Percentiles rank a stretch among this genome's conserved stretches.
These are phyloP conservation scores for Solanum piurae DNA, from an alignment of 257 asterid species.

Conservation along the genomic window DNA sequence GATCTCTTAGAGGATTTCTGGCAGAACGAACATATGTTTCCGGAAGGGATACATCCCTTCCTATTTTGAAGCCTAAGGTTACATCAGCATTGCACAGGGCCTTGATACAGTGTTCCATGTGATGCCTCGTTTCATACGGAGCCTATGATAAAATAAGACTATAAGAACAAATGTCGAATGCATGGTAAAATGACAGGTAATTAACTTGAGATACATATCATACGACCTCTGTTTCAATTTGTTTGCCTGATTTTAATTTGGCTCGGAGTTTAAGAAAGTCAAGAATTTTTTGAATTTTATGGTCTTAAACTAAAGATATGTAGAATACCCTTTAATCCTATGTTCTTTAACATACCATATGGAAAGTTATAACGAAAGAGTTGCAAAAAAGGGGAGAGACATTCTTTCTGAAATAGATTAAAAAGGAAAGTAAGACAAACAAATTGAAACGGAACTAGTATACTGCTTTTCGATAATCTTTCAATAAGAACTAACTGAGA, in stretches of 20 bases:
- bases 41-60: constrained; percentile 72
- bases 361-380: no score
- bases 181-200: neutral
- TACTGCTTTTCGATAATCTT: neutral
- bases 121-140: constrained; percentile 74
- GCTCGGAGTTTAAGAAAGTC: no score
- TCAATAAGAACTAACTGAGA: neutral
- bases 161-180: neutral
- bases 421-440: neutral
- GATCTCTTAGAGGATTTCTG: constrained; percentile 58
- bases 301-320: no score
- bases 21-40: constrained; percentile 75
- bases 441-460: neutral
- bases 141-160: constrained; percentile 35
- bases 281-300: no score
- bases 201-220: neutral
- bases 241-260: no score
- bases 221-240: neutral
- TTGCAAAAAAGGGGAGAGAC: no score
- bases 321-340: no score
- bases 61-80: constrained; percentile 68
- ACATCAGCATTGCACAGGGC: constrained; percentile 91
- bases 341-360: no score
- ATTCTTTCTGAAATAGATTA: no score
- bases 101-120: constrained; percentile 79